Percentiles rank a stretch among this genome's conserved stretches.
Evolutionary conservation across 352 stramenopile species (phyloP).

Genomic region (Phytopythium kandeliae): DNA sequence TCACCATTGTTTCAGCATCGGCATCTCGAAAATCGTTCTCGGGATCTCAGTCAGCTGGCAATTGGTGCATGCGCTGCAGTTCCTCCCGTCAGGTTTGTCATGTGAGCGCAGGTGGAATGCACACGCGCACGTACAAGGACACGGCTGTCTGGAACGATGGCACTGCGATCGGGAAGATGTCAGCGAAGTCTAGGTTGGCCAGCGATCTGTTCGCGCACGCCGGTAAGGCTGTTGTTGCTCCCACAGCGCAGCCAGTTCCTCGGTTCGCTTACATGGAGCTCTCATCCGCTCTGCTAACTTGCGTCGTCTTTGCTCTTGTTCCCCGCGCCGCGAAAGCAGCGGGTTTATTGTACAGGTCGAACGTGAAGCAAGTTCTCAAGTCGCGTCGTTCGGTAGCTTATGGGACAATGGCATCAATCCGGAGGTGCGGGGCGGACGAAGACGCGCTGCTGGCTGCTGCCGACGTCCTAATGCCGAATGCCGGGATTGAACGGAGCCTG

Average conservation of each 20-base stretch:
- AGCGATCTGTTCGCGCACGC: conserved; percentile 7
- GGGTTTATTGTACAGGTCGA: neutral
- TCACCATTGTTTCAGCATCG: conserved; percentile 22
- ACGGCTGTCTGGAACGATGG: conserved; percentile 4
- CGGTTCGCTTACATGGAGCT: conserved; percentile 1
- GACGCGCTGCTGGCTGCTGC: too few species aligned
- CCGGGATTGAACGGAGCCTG: neutral
- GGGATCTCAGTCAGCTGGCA: conserved; percentile 29
- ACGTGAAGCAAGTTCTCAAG: neutral
- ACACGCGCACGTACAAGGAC: conserved; percentile 1
- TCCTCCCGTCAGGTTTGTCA: neutral
- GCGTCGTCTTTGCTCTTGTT: neutral
- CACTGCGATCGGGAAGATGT: conserved; percentile 4
- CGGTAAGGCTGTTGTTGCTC: too few species aligned
- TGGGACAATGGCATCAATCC: too few species aligned
- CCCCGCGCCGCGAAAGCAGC: neutral
- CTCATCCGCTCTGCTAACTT: conserved; percentile 4
- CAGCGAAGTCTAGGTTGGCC: conserved; percentile 7
- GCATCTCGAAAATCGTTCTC: conserved; percentile 23
- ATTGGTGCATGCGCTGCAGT: conserved; percentile 24
- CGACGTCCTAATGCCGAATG: neutral
- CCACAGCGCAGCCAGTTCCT: neutral
- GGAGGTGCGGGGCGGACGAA: too few species aligned
- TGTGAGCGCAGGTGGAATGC: neutral
- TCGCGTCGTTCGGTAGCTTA: too few species aligned